Evolutionary conservation across 78 protist species (phyloP), one percentile per base, ranked within the genome.

Genomic region (Dictyostelium discoideum): DNA sequence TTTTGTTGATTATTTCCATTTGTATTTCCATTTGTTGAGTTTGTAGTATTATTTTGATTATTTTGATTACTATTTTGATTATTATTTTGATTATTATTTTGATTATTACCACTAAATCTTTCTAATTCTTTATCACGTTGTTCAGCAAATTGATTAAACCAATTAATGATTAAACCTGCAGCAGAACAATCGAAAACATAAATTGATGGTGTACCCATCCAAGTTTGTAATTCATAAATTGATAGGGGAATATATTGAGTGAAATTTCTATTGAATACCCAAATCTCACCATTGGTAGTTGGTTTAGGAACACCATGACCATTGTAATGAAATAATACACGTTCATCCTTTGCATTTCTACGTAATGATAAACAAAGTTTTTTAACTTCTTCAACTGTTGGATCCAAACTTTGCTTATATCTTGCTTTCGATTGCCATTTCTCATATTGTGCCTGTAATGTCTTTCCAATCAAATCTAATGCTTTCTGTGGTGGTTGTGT

Each of bases 221-320:
- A 99, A 9, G 93, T 42, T 85, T 93, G 98, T 13, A 99, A 90
- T 29, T 99, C 99, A 86, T 95, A 98, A 42, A 98, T 60, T 0
- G 98, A 96, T 60, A 99, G 74, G 5, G 99, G 99, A 16, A 98
- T 97, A 93, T 99, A 99, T 93, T 99, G 99, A 6, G 99, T 99
- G 97, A 82, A 98, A 86, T 96, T 80, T 92, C 98, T 92, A 97
- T 98, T 98, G 97, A 98, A 99, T 42, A 99, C 97, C 99, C 99
- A 99, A 10, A 99, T 82, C 79, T 99, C 99, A 16, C 99, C 99
- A 37, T 94, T 88, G 26, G 48, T 44, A 1, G 99, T 98, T 20
- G 99, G 99, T 42, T 85, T 79, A 18, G 99, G 99, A 20, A 99
- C 99, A 48, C 99, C 99, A 46, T 99, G 99, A 24, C 99, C 99